Percentiles rank a stretch among this genome's conserved stretches.
phyloP scores from a whole-genome alignment of 2,329 filamentous ascomycete genomes.

The Tetracladium maxilliforme region DNA sequence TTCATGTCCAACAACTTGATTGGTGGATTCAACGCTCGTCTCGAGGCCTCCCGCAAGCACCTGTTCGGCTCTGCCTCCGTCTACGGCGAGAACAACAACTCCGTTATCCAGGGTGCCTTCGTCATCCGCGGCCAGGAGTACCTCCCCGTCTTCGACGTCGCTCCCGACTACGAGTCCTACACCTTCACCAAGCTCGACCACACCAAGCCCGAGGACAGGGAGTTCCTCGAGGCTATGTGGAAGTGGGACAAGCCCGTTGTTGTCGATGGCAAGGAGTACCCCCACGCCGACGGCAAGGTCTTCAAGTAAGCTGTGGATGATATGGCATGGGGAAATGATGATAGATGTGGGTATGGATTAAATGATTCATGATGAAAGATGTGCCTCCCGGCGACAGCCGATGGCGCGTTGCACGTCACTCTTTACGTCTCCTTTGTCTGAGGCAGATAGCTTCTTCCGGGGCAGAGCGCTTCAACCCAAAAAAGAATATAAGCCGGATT shows the following conservation, averaged over 20 bases:
- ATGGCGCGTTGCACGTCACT: too few species aligned
- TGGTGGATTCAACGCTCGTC: slow-evolving; percentile 92
- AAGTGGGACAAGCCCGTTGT: slow-evolving; percentile 75
- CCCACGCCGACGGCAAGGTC: slow-evolving; percentile 86
- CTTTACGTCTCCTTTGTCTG: too few species aligned
- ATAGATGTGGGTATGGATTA: slow-evolving; percentile 5
- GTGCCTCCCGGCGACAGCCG: too few species aligned
- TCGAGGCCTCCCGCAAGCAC: slow-evolving; percentile 96
- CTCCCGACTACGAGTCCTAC: slow-evolving; percentile 96
- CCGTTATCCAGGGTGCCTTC: slow-evolving; percentile 84
- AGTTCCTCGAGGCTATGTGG: slow-evolving; percentile 80
- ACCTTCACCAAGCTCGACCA: slow-evolving; percentile 92
- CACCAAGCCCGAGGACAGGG: slow-evolving; percentile 68
- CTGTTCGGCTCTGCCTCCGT: slow-evolving; percentile 85
- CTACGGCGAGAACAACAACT: slow-evolving; percentile 79
- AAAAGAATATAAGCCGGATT: too few species aligned
- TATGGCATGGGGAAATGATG: too few species aligned
- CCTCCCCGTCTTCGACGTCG: slow-evolving; percentile 82
- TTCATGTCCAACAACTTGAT: slow-evolving; percentile 99
- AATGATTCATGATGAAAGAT: slow-evolving; percentile 5
- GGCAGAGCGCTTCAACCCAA: too few species aligned
- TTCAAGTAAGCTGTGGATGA: slow-evolving; percentile 71
- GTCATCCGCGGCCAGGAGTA: slow-evolving; percentile 85
- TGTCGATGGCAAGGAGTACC: slow-evolving; percentile 76
- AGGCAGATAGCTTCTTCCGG: too few species aligned